Conservation (phyloP, 2,329 filamentous ascomycete genomes). For the Ophiocordyceps camponoti-rufipedis region DNA sequence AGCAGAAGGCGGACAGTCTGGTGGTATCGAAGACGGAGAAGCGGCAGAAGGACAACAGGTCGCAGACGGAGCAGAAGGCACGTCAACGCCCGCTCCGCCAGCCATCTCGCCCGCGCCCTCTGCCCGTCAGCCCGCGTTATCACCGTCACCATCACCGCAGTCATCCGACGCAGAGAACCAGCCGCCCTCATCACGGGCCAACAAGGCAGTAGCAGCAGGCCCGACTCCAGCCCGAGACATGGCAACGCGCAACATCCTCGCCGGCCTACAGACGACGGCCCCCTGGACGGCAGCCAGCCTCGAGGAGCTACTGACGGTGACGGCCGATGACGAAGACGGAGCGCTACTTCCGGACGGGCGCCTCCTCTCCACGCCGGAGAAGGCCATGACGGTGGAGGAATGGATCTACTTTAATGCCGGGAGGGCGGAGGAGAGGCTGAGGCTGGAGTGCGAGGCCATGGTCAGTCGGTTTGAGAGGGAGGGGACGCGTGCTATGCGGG, state of each 20-base stretch:
- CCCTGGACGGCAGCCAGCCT: conserved; percentile 63
- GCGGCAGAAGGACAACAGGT: conserved; percentile 2
- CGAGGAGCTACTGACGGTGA: conserved; percentile 45
- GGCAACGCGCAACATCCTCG: conserved; percentile 27
- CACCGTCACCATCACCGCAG: conserved; percentile 51
- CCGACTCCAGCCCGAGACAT: conserved; percentile 20
- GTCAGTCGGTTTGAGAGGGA: conserved; percentile 72
- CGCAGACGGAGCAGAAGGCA: conserved; percentile 3
- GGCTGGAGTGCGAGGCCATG: conserved; percentile 64
- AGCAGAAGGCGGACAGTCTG: neutral
- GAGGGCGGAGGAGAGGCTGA: conserved; percentile 62
- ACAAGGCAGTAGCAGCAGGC: conserved; percentile 12
- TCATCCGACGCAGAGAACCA: conserved; percentile 69
- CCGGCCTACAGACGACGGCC: conserved; percentile 34
- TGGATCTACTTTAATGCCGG: conserved; percentile 76
- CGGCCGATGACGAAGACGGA: conserved; percentile 7
- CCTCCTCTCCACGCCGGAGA: conserved; percentile 57
- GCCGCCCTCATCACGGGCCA: conserved; percentile 47
- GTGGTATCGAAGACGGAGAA: neutral
- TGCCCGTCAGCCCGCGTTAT: conserved; percentile 33
- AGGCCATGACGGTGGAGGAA: conserved; percentile 80
- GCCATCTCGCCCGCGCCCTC: conserved; percentile 25
- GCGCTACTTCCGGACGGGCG: conserved; percentile 33
- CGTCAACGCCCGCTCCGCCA: conserved; percentile 22
- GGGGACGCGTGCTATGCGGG: conserved; percentile 58